Evolutionary conservation across 768 basidiomycete species (phyloP), one percentile per base, ranked within the genome.

Genomic region (Hirschioporus abietinus): DNA sequence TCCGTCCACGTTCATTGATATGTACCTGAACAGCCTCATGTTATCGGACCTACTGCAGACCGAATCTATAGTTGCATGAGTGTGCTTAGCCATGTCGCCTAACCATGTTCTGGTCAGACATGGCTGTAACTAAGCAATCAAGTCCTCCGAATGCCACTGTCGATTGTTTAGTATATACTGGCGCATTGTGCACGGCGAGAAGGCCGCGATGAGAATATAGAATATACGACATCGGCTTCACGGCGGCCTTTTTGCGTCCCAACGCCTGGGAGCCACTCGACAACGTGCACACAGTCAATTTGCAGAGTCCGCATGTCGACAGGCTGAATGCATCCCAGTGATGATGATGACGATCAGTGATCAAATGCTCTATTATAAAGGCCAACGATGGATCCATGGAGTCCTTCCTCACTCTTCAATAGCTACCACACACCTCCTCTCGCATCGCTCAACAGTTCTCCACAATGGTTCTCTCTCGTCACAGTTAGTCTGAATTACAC

Each of bases 391-490:
- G 4, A 52, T 52, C 42, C 42, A 30, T 30, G 30, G 30, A 30
- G 30, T 30, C 30, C 30, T 30, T 30, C 30, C 30, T 3, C 30
- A 30, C 30, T 3, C 30, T 30, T 24, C 66, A 72, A 35, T 60
- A 64, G 18, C 25, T 64, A 58, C 27, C n/a, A 66, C 58, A 7
- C 65, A 24, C 66, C 10, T 66, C 65, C 10, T 24, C 35, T 42
- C n/a, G 30, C 52, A 30, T 20, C 20, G 20, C 24, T 10, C 42
- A 52, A 15, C 42, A 52, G 3, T 20, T 24, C 35, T 58, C 12
- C 60, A 64, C 27, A 57, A 79, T 78, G 78, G 76, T 77, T 71
- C 76, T 80, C 36, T 79, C 79, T 60, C 74, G 78, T 60, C 78
- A 80, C 71, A 78, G 79, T 79, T 65, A 63, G 78, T n/a, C 67